Conservation (phyloP, 805 yeast genomes). For the Wickerhamiella parazyma region DNA sequence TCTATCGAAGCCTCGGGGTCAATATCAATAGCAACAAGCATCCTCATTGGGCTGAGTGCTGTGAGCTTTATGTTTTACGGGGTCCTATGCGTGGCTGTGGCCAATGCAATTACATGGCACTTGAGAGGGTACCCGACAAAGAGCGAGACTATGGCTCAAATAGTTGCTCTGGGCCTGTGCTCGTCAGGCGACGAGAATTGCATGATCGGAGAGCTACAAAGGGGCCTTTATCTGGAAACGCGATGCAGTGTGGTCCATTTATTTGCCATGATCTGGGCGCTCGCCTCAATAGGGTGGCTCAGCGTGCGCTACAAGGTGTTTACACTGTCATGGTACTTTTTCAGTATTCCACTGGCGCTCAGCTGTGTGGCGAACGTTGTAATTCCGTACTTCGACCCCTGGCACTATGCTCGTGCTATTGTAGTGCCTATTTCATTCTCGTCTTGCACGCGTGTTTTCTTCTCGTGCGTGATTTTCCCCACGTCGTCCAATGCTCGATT, state of each 20-base stretch:
- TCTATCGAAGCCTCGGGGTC: constrained; percentile 19
- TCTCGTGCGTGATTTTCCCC: constrained; percentile 18
- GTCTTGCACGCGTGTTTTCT: constrained; percentile 14
- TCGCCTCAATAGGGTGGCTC: constrained; percentile 10
- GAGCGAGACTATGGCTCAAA: constrained; percentile 1
- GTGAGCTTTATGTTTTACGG: constrained; percentile 3
- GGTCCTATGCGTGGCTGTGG: constrained; percentile 9
- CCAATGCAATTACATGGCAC: constrained; percentile 14
- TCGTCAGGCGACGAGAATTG: constrained; percentile 11
- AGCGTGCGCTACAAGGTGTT: constrained; percentile 10
- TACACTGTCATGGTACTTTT: constrained; percentile 14
- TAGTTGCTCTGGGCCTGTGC: constrained; percentile 14
- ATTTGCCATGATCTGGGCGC: constrained; percentile 14
- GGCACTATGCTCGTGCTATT: constrained; percentile 13
- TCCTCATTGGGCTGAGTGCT: constrained; percentile 6
- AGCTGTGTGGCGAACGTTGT: constrained; percentile 7
- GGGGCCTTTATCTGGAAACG: constrained; percentile 17
- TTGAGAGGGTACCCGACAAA: constrained; percentile 14
- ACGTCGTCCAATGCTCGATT: constrained; percentile 18
- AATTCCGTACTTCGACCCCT: constrained; percentile 14
- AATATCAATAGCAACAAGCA: constrained; percentile 11
- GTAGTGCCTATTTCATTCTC: constrained; percentile 20
- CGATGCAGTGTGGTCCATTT: constrained; percentile 15
- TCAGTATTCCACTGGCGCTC: constrained; percentile 15
- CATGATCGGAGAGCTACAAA: constrained; percentile 9